Conservation (phyloP, 2,329 filamentous ascomycete genomes). For the Cladosporium sp. region DNA sequence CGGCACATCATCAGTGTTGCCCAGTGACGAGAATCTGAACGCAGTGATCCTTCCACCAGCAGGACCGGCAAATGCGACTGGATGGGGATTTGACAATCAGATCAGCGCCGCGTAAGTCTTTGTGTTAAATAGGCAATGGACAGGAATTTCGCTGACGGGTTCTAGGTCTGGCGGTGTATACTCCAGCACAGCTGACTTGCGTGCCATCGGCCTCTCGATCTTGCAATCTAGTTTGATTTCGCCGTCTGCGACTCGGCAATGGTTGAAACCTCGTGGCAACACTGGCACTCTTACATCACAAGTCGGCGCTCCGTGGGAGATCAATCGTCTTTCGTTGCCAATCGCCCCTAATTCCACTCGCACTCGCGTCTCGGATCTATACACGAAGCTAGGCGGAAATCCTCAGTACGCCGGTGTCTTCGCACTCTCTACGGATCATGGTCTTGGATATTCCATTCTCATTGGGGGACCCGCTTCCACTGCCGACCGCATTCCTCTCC, state of each 20-base stretch:
- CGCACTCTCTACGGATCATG: slow-evolving; percentile 18
- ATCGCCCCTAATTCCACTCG: slow-evolving; percentile 8
- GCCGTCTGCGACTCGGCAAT: slow-evolving; percentile 18
- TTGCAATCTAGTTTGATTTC: slow-evolving; percentile 28
- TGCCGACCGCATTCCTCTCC: background rate
- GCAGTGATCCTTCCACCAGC: background rate
- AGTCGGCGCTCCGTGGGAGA: slow-evolving; percentile 31
- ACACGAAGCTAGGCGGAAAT: slow-evolving; percentile 21
- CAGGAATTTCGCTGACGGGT: background rate
- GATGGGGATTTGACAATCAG: background rate
- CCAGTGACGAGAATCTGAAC: background rate
- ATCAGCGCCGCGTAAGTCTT: background rate
- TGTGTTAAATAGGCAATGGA: background rate
- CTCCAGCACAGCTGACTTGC: slow-evolving; percentile 26
- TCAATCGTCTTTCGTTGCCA: slow-evolving; percentile 27
- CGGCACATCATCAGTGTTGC: background rate
- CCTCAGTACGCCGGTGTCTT: slow-evolving; percentile 11
- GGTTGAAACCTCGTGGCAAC: slow-evolving; percentile 30
- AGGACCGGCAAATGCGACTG: background rate
- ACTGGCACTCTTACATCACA: slow-evolving; percentile 24
- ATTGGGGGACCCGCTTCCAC: background rate
- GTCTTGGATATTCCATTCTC: slow-evolving; percentile 17
- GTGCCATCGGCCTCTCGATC: slow-evolving; percentile 28
- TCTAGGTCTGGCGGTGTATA: slow-evolving; percentile 34
- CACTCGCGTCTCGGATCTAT: slow-evolving; percentile 20